phyloP scores from a whole-genome alignment of 495 filamentous ascomycete genomes.

The Aspergillus wentii region DNA sequence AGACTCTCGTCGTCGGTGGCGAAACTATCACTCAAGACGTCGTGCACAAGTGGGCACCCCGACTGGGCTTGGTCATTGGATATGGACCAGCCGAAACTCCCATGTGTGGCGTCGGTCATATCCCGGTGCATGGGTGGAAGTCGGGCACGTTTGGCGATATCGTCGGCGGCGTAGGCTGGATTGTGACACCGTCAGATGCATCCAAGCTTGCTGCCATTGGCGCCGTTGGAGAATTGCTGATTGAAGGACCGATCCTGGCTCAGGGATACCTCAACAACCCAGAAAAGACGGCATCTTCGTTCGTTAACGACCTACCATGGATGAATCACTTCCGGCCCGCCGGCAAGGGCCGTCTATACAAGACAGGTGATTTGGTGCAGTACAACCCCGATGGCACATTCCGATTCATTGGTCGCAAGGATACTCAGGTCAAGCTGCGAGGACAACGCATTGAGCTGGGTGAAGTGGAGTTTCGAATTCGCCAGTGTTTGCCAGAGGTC shows the following conservation, averaged over 20 bases:
- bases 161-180: conserved; percentile 29
- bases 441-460: conserved; percentile 35
- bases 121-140: background rate
- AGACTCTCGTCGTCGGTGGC: conserved; percentile 16
- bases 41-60: conserved; percentile 11
- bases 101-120: background rate
- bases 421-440: conserved; percentile 23
- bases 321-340: conserved; percentile 6
- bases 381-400: conserved; percentile 12
- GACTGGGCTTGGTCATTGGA: conserved; percentile 3
- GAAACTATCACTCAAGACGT: conserved; percentile 12
- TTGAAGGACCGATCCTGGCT: conserved; percentile 48
- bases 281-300: conserved; percentile 37
- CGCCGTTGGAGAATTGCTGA: conserved; percentile 47
- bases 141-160: background rate
- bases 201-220: conserved; percentile 46
- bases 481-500: background rate
- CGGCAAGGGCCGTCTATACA: conserved; percentile 14
- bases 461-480: conserved; percentile 25
- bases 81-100: conserved; percentile 12
- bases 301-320: conserved; percentile 32
- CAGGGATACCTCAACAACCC: conserved; percentile 47
- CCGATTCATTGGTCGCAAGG: conserved; percentile 6
- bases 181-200: conserved; percentile 57
- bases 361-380: conserved; percentile 14